phyloP scores from a whole-genome alignment of 1,284 basidiomycete species.

The Ceratobasidium sp. region DNA sequence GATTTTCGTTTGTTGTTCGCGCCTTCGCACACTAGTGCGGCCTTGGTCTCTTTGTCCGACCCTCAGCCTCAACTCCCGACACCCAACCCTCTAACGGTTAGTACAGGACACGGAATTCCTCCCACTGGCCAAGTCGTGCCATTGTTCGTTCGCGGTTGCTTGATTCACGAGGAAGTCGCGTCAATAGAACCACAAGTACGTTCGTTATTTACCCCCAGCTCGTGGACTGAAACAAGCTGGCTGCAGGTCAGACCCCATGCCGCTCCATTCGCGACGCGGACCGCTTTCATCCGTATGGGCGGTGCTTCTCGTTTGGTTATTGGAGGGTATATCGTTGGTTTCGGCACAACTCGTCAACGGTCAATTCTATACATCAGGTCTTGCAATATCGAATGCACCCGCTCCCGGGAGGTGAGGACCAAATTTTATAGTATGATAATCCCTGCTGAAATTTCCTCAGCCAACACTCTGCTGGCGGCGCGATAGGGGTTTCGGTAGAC shows the following conservation, averaged over 20 bases:
- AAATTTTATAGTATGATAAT: not conserved
- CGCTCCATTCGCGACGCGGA: not conserved
- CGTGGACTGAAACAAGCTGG: slow-evolving; percentile 1
- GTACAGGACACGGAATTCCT: slow-evolving; percentile 7
- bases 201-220: not conserved
- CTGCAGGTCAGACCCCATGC: slow-evolving; percentile 27
- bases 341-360: slow-evolving; percentile 50
- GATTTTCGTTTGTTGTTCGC: slow-evolving; percentile 3
- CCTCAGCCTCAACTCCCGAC: not conserved
- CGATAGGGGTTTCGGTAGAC: slow-evolving; percentile 45
- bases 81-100: not conserved
- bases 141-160: not conserved
- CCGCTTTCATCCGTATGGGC: not conserved
- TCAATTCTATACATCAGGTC: slow-evolving; percentile 56
- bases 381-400: slow-evolving; percentile 59
- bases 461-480: slow-evolving; percentile 42
- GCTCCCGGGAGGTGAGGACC: slow-evolving; percentile 53
- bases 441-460: slow-evolving; percentile 41
- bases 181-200: slow-evolving; percentile 8
- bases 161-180: not conserved
- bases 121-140: not conserved
- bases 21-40: not conserved
- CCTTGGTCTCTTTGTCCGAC: too few species aligned
- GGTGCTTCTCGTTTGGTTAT: not conserved
- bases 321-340: not conserved